Evolutionary conservation across 306 rosid species (phyloP).

Genomic region (Castanea crenata): DNA sequence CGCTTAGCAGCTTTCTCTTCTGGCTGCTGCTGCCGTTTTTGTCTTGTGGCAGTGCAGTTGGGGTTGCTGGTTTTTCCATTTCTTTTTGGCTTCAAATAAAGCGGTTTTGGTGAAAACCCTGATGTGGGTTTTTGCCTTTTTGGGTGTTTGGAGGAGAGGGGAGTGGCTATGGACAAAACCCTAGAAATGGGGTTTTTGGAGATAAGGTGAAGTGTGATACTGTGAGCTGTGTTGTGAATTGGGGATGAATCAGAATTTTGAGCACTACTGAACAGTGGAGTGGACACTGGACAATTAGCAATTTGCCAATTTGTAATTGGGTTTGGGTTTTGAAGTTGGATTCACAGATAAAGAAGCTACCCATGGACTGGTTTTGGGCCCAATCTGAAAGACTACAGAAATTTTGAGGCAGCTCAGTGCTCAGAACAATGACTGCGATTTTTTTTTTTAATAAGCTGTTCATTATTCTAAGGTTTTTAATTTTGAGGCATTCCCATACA

Average conservation of each 20-base stretch:
- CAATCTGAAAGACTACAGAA: too few species aligned
- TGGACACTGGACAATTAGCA: too few species aligned
- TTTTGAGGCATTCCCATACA: too few species aligned
- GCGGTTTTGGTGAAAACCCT: background rate
- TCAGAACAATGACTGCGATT: too few species aligned
- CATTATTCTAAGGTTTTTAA: too few species aligned
- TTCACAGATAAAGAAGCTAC: background rate
- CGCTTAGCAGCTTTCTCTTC: constrained; percentile 53
- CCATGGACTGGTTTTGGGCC: background rate
- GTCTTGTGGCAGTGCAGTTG: background rate
- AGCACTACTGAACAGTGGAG: background rate
- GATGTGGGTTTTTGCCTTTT: background rate
- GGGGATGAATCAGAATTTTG: too few species aligned
- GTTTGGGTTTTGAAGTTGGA: background rate
- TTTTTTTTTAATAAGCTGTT: too few species aligned
- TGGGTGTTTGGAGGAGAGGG: background rate
- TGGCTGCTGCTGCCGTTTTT: background rate
- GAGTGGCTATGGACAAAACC: background rate
- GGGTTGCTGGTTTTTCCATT: constrained; percentile 23
- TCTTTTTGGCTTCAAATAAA: background rate
- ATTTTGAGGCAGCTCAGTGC: too few species aligned
- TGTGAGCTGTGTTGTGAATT: too few species aligned
- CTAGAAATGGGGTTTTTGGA: constrained; percentile 16
- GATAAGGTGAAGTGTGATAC: background rate
- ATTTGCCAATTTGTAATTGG: background rate